Evolutionary conservation across 768 basidiomycete genomes (phyloP).

Genomic region (Podaxis sp.): DNA sequence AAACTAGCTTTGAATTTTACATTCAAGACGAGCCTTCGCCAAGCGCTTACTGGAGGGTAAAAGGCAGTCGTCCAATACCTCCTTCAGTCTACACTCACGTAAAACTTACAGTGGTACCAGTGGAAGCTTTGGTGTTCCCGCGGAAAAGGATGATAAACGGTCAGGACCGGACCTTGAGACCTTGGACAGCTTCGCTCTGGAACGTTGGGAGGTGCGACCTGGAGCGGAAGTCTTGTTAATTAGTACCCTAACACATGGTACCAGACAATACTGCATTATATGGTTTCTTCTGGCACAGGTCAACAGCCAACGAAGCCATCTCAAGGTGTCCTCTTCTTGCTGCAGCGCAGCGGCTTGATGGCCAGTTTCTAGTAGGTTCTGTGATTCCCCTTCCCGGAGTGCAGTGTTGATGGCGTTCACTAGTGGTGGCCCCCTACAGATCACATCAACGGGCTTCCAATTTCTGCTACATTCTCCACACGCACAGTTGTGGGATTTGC

Average conservation of each 20-base stretch:
- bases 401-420: slow-evolving; percentile 13
- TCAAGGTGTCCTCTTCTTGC: slow-evolving; percentile 76
- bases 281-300: slow-evolving; percentile 92
- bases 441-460: slow-evolving; percentile 94
- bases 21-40: slow-evolving; percentile 76
- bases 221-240: slow-evolving; percentile 14
- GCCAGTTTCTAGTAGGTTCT: slow-evolving; percentile 52
- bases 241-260: slow-evolving; percentile 7
- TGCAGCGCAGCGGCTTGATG: slow-evolving; percentile 88
- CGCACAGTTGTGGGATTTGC: slow-evolving; percentile 90
- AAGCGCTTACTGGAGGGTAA: slow-evolving; percentile 87
- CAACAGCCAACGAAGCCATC: slow-evolving; percentile 73
- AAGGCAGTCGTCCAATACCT: slow-evolving; percentile 12
- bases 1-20: slow-evolving; percentile 67
- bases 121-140: slow-evolving; percentile 81
- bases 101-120: slow-evolving; percentile 52
- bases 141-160: slow-evolving; percentile 59
- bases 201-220: slow-evolving; percentile 78
- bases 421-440: slow-evolving; percentile 61
- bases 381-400: slow-evolving; percentile 1
- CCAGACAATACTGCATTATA: slow-evolving; percentile 94
- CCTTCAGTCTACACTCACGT: slow-evolving; percentile 7
- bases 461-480: slow-evolving; percentile 94
- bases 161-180: slow-evolving; percentile 48
- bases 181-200: slow-evolving; percentile 78